These are phyloP conservation scores for Arthroderma uncinatum DNA, from an alignment of 2,329 filamentous ascomycete species.

Conservation along the genomic window DNA sequence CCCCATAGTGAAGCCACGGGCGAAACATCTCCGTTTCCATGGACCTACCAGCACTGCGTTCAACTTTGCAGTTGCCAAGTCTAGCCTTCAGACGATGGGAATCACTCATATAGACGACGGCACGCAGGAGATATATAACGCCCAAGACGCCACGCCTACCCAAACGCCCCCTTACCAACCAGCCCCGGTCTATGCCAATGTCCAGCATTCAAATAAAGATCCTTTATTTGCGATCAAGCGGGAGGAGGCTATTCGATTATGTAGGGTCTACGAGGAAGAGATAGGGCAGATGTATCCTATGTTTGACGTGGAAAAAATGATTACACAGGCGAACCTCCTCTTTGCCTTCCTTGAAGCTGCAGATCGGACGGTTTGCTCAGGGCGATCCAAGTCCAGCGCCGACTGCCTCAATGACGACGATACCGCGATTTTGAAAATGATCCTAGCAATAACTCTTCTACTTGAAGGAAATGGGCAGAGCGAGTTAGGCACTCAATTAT, in stretches of 20 bases:
- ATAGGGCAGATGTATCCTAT: conserved; percentile 89
- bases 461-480: conserved; percentile 72
- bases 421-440: conserved; percentile 66
- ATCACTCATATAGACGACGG: conserved; percentile 53
- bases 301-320: conserved; percentile 59
- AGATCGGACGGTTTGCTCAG: conserved; percentile 47
- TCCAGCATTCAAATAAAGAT: conserved; percentile 48
- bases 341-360: conserved; percentile 63
- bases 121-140: conserved; percentile 48
- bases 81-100: conserved; percentile 79
- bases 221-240: conserved; percentile 69
- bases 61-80: conserved; percentile 76
- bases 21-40: conserved; percentile 57
- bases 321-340: conserved; percentile 57
- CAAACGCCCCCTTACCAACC: conserved; percentile 33
- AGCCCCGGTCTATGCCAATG: conserved; percentile 24
- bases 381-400: conserved; percentile 42
- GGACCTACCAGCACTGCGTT: conserved; percentile 79
- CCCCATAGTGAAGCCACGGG: conserved; percentile 36
- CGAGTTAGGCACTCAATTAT: conserved; percentile 60
- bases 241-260: conserved; percentile 69
- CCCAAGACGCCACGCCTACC: conserved; percentile 44
- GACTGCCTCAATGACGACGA: conserved; percentile 53
- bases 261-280: conserved; percentile 75
- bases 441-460: conserved; percentile 66